Conservation (phyloP, 371 early-diverging fungal genomes). For the Zychaea mexicana region DNA sequence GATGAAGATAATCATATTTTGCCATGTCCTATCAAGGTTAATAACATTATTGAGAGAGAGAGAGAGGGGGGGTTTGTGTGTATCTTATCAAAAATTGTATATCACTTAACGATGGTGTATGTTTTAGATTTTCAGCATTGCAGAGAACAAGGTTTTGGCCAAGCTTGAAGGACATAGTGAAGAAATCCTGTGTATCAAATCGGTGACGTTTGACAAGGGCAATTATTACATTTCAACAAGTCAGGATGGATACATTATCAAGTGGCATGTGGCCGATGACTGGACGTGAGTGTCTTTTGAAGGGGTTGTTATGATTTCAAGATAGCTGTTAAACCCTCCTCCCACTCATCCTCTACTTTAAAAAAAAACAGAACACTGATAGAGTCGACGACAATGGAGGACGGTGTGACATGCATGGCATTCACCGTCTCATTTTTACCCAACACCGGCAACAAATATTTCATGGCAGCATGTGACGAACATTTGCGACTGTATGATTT, state of each 20-base stretch:
- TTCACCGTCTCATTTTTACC: constrained; percentile 92
- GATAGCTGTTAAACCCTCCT: no score
- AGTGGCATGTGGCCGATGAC: constrained; percentile 80
- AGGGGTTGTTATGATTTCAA: no score
- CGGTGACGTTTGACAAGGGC: constrained; percentile 69
- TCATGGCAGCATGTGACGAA: constrained; percentile 88
- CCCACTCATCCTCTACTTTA: neutral
- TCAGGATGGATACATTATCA: constrained; percentile 90
- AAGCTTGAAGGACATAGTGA: constrained; percentile 82
- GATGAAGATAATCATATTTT: constrained; percentile 91
- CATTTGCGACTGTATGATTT: constrained; percentile 87
- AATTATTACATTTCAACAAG: constrained; percentile 85
- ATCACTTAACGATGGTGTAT: no score
- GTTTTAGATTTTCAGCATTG: constrained; percentile 70
- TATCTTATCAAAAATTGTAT: no score
- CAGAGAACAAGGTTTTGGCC: constrained; percentile 68
- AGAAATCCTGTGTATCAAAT: constrained; percentile 84
- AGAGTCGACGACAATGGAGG: constrained; percentile 64
- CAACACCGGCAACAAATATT: constrained; percentile 88
- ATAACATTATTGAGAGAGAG: neutral
- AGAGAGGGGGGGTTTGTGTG: neutral
- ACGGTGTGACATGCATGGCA: constrained; percentile 93
- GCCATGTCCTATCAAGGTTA: constrained; percentile 83
- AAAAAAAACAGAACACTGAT: constrained; percentile 58
- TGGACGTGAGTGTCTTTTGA: constrained; percentile 56